Conservation (phyloP, 805 yeast species). For the Myxozyma nipponensis region DNA sequence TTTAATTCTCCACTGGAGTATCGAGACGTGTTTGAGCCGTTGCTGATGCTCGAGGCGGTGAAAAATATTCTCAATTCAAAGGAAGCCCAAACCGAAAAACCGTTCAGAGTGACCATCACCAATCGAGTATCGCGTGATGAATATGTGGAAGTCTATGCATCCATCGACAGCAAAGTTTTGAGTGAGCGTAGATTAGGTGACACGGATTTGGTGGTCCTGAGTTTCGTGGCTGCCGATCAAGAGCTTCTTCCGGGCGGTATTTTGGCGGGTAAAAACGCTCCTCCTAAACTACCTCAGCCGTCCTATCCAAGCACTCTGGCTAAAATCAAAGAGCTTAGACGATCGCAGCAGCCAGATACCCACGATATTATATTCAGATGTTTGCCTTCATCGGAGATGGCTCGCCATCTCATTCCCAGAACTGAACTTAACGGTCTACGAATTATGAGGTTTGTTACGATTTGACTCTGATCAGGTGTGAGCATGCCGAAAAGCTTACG, state of each 20-base stretch:
- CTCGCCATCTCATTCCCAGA: constrained; percentile 58
- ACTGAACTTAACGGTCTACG: constrained; percentile 62
- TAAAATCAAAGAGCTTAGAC: constrained; percentile 68
- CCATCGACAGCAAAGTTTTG: constrained; percentile 53
- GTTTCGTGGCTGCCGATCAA: constrained; percentile 46
- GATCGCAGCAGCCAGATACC: constrained; percentile 53
- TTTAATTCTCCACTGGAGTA: constrained; percentile 65
- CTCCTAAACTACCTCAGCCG: constrained; percentile 23
- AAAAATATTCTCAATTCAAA: constrained; percentile 76
- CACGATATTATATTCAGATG: constrained; percentile 75
- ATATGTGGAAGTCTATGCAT: constrained; percentile 81
- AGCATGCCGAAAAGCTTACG: not conserved
- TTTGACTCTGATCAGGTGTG: not conserved
- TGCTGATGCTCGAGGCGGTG: constrained; percentile 88
- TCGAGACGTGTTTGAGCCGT: constrained; percentile 66
- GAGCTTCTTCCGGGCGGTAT: constrained; percentile 4
- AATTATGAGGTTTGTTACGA: constrained; percentile 50
- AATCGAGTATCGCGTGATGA: constrained; percentile 79
- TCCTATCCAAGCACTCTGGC: constrained; percentile 60
- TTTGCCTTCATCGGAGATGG: constrained; percentile 45
- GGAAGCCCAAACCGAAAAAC: constrained; percentile 53
- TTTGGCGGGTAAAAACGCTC: not conserved
- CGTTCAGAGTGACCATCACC: constrained; percentile 68
- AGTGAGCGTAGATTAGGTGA: constrained; percentile 60
- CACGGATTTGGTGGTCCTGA: constrained; percentile 68